These are phyloP conservation scores for Linum usitatissimum DNA, from an alignment of 345 rosid species.

Conservation along the genomic window DNA sequence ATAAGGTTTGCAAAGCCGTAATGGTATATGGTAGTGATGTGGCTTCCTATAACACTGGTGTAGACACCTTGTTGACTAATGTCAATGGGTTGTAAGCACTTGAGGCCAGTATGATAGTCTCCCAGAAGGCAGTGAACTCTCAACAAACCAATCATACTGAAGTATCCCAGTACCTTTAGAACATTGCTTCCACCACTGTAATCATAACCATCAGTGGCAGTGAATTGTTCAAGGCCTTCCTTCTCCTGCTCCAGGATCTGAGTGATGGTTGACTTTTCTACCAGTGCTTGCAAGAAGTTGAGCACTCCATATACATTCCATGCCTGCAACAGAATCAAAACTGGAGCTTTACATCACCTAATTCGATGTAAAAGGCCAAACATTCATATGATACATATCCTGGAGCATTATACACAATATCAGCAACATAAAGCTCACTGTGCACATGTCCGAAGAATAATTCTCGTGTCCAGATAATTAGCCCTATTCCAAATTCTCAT, in stretches of 20 bases:
- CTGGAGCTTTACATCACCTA: not conserved
- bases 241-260: constrained; percentile 90
- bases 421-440: too few relatives aligned
- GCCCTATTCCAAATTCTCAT: not conserved
- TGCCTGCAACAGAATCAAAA: constrained; percentile 32
- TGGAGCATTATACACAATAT: not conserved
- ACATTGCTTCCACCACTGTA: constrained; percentile 95
- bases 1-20: constrained; percentile 96
- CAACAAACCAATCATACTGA: constrained; percentile 92
- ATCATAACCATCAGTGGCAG: constrained; percentile 94
- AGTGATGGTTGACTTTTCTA: constrained; percentile 77
- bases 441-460: not conserved
- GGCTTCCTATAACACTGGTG: constrained; percentile 87
- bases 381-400: not conserved
- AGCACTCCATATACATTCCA: constrained; percentile 99
- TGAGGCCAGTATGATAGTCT: constrained; percentile 89
- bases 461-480: not conserved
- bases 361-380: not conserved
- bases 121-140: constrained; percentile 96
- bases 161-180: constrained; percentile 90
- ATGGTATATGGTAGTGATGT: constrained; percentile 85
- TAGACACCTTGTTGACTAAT: constrained; percentile 89
- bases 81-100: constrained; percentile 90
- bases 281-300: constrained; percentile 94
- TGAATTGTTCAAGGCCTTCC: constrained; percentile 85